Evolutionary conservation across 1,284 basidiomycete genomes (phyloP).

Genomic region (Naganishia liquefaciens): DNA sequence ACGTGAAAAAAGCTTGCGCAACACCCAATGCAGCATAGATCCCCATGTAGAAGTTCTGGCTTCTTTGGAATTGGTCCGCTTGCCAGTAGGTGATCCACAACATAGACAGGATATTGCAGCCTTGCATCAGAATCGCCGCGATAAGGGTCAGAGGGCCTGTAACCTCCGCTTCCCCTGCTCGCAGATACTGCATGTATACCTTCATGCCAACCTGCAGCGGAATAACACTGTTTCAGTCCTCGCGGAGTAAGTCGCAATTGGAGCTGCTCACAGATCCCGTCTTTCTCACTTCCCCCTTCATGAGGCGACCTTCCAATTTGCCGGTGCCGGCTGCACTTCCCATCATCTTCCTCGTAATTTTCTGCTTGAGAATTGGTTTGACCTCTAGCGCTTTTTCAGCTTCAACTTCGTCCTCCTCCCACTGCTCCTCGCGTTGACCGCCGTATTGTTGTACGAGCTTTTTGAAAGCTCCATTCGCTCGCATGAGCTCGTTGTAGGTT

Average conservation of each 20-base stretch:
- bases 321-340: constrained; percentile 62
- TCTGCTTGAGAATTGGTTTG: neutral
- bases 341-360: constrained; percentile 42
- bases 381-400: constrained; percentile 49
- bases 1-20: constrained; percentile 38
- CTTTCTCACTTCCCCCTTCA: constrained; percentile 63
- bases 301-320: constrained; percentile 64
- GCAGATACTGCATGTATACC: constrained; percentile 34
- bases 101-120: constrained; percentile 48
- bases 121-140: constrained; percentile 37
- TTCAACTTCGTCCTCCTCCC: constrained; percentile 55
- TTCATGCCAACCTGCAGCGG: constrained; percentile 61
- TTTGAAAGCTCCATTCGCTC: constrained; percentile 62
- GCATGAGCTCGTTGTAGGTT: constrained; percentile 59
- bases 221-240: constrained; percentile 43
- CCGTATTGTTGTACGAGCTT: constrained; percentile 67
- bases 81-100: constrained; percentile 72
- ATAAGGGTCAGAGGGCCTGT: constrained; percentile 43
- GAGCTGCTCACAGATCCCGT: constrained; percentile 64
- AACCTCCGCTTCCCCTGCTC: constrained; percentile 41
- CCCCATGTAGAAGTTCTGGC: constrained; percentile 42
- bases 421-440: constrained; percentile 54
- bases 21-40: constrained; percentile 41
- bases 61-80: constrained; percentile 51
- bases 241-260: constrained; percentile 34